Evolutionary conservation across 2,329 filamentous ascomycete species (phyloP).

Genomic region (Talaromyces sp.): DNA sequence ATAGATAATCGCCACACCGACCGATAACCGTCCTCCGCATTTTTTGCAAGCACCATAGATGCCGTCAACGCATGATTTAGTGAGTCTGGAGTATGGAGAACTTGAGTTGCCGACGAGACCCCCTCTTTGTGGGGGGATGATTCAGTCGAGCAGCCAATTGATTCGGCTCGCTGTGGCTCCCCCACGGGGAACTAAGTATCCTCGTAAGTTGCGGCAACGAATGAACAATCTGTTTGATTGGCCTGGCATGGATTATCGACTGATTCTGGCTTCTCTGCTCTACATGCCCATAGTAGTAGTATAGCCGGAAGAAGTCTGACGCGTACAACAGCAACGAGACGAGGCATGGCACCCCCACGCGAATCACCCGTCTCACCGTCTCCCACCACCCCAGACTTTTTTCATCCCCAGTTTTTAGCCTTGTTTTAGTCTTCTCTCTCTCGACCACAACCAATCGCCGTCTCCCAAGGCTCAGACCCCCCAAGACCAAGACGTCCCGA

Average conservation of each 20-base stretch:
- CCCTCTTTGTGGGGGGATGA: background rate
- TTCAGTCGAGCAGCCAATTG: background rate
- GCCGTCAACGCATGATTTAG: background rate
- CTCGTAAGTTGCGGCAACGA: background rate
- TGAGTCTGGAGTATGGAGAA: conserved; percentile 5
- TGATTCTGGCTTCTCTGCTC: no score
- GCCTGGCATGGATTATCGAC: background rate
- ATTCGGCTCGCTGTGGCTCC: background rate
- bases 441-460: background rate
- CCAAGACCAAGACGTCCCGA: background rate
- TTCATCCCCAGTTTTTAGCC: background rate
- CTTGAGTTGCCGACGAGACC: background rate
- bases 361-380: background rate
- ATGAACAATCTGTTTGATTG: background rate
- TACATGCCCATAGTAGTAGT: no score
- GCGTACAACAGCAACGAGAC: background rate
- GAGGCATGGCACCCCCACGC: background rate
- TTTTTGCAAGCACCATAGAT: background rate
- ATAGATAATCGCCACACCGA: conserved; percentile 2
- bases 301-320: background rate
- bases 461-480: background rate
- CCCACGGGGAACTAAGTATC: background rate
- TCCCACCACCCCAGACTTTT: background rate
- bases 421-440: background rate
- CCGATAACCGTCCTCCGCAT: background rate